Conservation (phyloP, 164 flowering plant genomes). For the Stephania yunnanensis region DNA sequence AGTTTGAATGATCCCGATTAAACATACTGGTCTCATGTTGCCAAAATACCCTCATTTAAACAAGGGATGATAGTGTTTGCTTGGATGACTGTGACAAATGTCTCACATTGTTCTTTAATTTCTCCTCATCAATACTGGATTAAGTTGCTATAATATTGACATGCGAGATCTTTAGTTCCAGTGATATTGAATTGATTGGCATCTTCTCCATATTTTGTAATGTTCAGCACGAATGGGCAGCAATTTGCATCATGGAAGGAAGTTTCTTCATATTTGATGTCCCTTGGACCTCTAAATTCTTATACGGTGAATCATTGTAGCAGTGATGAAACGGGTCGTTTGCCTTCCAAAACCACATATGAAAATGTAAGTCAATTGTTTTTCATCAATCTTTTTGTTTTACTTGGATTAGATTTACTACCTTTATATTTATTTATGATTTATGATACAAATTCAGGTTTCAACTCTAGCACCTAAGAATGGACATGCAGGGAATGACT, state of each 20-base stretch:
- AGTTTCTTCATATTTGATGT: slow-evolving; percentile 57
- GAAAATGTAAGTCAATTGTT: slow-evolving; percentile 34
- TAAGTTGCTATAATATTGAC: not conserved
- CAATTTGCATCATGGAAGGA: slow-evolving; percentile 75
- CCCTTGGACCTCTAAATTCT: slow-evolving; percentile 32
- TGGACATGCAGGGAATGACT: slow-evolving; percentile 21
- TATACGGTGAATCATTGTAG: slow-evolving; percentile 16
- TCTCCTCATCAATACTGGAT: not conserved
- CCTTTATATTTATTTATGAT: not conserved
- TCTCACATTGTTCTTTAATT: not conserved
- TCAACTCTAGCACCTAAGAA: slow-evolving; percentile 20
- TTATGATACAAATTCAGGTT: slow-evolving; percentile 27
- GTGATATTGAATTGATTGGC: not conserved
- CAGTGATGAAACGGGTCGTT: slow-evolving; percentile 9
- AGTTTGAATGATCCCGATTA: too few species aligned
- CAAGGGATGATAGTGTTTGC: too few species aligned
- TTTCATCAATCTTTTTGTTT: slow-evolving; percentile 4
- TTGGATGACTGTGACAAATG: not conserved
- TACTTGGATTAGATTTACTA: not conserved
- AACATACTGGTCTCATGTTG: too few species aligned
- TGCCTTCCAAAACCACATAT: slow-evolving; percentile 16
- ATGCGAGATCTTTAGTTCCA: not conserved
- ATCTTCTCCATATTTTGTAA: slow-evolving; percentile 11
- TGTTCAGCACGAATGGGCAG: slow-evolving; percentile 69
- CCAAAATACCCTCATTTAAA: too few species aligned